Conservation (phyloP, 805 yeast genomes). For the Kluyveromyces dobzhanskii region DNA sequence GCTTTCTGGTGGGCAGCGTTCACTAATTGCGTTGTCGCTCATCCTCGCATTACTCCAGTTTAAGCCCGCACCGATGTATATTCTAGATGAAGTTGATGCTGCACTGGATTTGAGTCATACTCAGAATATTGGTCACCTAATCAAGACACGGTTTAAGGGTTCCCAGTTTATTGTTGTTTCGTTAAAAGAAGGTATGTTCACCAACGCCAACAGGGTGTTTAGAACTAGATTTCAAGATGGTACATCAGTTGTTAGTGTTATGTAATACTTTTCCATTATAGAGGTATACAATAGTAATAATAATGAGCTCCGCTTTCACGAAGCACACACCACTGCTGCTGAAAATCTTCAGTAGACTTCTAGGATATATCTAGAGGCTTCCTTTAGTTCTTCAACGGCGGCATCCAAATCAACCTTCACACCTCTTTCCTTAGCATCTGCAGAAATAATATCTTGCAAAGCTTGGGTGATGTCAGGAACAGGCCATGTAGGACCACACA, state of each 20-base stretch:
- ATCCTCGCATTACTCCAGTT: conserved; percentile 88
- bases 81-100: conserved; percentile 96
- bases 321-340: no score
- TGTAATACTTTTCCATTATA: conserved; percentile 30
- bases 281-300: background rate
- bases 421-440: conserved; percentile 64
- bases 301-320: no score
- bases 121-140: conserved; percentile 93
- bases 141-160: conserved; percentile 89
- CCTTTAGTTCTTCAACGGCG: conserved; percentile 89
- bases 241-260: conserved; percentile 78
- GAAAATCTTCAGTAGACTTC: conserved; percentile 66
- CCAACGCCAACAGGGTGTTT: conserved; percentile 91
- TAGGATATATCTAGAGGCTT: conserved; percentile 80
- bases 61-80: conserved; percentile 98
- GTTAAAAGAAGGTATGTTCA: conserved; percentile 95
- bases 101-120: conserved; percentile 96
- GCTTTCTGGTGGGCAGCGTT: conserved; percentile 94
- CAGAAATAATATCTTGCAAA: conserved; percentile 65
- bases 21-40: conserved; percentile 84
- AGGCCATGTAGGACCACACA: conserved; percentile 99
- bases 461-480: conserved; percentile 94
- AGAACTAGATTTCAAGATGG: conserved; percentile 95
- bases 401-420: conserved; percentile 61
- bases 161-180: conserved; percentile 96